phyloP scores from a whole-genome alignment of 164 flowering plant genomes.

The Houttuynia cordata region DNA sequence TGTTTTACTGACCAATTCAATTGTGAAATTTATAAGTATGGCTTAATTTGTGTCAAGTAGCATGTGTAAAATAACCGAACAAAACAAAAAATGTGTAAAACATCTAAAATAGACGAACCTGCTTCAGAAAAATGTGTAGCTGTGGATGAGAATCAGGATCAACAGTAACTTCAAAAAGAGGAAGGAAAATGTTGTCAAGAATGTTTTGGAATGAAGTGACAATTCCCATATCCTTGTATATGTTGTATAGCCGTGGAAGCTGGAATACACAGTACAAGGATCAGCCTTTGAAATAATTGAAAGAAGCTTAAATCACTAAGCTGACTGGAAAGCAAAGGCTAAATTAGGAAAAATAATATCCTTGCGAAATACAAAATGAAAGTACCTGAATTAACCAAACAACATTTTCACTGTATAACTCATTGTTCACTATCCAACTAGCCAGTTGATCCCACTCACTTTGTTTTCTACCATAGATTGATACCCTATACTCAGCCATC shows the following conservation, averaged over 20 bases:
- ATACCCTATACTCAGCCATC: constrained; percentile 98
- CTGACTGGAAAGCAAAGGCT: too few relatives aligned
- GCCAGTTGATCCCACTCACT: constrained; percentile 99
- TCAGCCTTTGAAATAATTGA: neutral
- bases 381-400: constrained; percentile 92
- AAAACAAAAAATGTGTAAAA: too few relatives aligned
- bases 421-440: constrained; percentile 96
- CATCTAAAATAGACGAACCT: constrained; percentile 33
- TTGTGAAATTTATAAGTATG: too few relatives aligned
- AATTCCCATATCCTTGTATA: constrained; percentile 97
- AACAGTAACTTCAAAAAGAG: constrained; percentile 92
- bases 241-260: constrained; percentile 90
- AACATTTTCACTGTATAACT: constrained; percentile 81
- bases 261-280: constrained; percentile 17
- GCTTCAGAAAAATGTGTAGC: constrained; percentile 84
- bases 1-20: too few relatives aligned
- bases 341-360: neutral
- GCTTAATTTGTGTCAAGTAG: too few relatives aligned
- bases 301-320: neutral
- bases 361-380: neutral
- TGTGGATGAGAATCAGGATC: constrained; percentile 98
- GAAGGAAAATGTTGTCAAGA: constrained; percentile 90
- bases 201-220: constrained; percentile 97
- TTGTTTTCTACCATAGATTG: constrained; percentile 95
- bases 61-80: too few relatives aligned